Evolutionary conservation across 2,329 filamentous ascomycete genomes (phyloP).

Genomic region (Microcyclosporella mali): DNA sequence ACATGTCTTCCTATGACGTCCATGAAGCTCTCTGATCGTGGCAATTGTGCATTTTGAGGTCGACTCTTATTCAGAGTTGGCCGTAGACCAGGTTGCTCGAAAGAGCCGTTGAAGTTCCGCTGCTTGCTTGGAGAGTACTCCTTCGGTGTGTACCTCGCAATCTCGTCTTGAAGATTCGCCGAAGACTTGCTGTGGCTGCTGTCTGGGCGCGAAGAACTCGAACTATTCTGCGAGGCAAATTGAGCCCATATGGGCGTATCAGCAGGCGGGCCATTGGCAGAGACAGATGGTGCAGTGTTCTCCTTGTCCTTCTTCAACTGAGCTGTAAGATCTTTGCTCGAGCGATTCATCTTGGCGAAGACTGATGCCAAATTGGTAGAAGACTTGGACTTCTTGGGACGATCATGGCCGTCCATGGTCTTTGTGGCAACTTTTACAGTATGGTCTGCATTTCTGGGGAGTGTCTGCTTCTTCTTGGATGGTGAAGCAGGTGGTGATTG

Average conservation of each 20-base stretch:
- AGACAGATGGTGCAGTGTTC: slow-evolving; percentile 60
- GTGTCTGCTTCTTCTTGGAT: slow-evolving; percentile 18
- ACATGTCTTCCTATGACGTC: slow-evolving; percentile 24
- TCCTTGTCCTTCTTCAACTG: slow-evolving; percentile 64
- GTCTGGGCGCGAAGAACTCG: slow-evolving; percentile 31
- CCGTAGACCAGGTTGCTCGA: slow-evolving; percentile 40
- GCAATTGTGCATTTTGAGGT: slow-evolving; percentile 25
- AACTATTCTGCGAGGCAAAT: slow-evolving; percentile 46
- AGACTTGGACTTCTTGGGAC: slow-evolving; percentile 67
- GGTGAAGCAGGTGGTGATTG: slow-evolving; percentile 29
- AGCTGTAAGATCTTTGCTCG: slow-evolving; percentile 56
- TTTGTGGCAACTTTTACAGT: slow-evolving; percentile 29
- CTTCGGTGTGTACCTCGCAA: slow-evolving; percentile 53
- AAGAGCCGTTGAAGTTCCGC: slow-evolving; percentile 47
- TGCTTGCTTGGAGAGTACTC: slow-evolving; percentile 57
- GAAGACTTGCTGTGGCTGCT: slow-evolving; percentile 42
- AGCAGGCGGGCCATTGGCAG: slow-evolving; percentile 36
- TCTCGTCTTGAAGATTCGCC: slow-evolving; percentile 48
- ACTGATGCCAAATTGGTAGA: slow-evolving; percentile 73
- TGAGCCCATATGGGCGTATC: slow-evolving; percentile 75
- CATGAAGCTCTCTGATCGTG: slow-evolving; percentile 17
- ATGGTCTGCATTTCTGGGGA: slow-evolving; percentile 25
- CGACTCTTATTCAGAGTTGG: slow-evolving; percentile 33
- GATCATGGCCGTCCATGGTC: slow-evolving; percentile 32
- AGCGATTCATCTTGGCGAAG: slow-evolving; percentile 63